Evolutionary conservation across 805 yeast genomes (phyloP).

Genomic region (Schizosaccharomyces japonicus): DNA sequence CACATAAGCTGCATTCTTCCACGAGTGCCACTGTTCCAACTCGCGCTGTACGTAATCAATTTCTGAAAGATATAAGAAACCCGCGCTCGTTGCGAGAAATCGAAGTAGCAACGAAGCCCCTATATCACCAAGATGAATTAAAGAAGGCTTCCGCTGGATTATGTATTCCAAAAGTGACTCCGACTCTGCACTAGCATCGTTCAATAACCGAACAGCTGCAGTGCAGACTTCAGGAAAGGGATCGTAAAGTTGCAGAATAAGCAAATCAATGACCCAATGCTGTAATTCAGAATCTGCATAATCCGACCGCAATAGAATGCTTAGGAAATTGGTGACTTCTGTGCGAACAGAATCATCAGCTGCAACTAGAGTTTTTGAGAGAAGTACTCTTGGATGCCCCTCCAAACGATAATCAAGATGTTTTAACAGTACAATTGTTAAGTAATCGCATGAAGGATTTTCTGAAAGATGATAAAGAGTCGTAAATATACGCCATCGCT

Average conservation of each 20-base stretch:
- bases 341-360: conserved; percentile 29
- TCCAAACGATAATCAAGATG: conserved; percentile 36
- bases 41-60: conserved; percentile 39
- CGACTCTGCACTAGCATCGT: conserved; percentile 25
- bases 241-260: conserved; percentile 52
- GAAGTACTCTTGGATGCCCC: conserved; percentile 42
- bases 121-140: conserved; percentile 28
- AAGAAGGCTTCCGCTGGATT: conserved; percentile 31
- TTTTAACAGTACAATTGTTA: conserved; percentile 33
- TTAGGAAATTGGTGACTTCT: conserved; percentile 33
- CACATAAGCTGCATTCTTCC: conserved; percentile 11
- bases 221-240: conserved; percentile 30
- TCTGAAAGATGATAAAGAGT: conserved; percentile 49
- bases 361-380: conserved; percentile 39
- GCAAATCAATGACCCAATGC: conserved; percentile 27
- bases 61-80: conserved; percentile 40
- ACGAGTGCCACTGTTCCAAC: conserved; percentile 41
- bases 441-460: conserved; percentile 29
- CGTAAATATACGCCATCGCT: conserved; percentile 66
- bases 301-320: conserved; percentile 9
- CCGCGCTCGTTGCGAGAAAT: conserved; percentile 40
- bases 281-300: conserved; percentile 14
- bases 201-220: conserved; percentile 31
- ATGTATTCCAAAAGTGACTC: conserved; percentile 25
- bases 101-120: conserved; percentile 36